phyloP scores from a whole-genome alignment of 306 rosid species.

The Corylus heterophylla region DNA sequence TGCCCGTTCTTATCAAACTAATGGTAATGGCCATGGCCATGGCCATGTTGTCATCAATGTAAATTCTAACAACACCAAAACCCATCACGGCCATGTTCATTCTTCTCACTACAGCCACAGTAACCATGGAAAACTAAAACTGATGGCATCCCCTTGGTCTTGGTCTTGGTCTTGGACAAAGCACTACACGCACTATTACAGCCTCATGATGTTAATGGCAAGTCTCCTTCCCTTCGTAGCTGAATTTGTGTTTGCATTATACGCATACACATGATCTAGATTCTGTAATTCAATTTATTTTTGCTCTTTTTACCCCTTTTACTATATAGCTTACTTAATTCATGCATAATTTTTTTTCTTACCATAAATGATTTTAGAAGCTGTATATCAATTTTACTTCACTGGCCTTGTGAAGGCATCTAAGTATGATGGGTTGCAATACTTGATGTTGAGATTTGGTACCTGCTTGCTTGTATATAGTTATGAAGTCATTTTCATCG shows the following conservation, averaged over 20 bases:
- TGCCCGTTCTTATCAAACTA: conserved; percentile 46
- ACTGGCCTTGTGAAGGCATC: background rate
- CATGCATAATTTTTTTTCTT: background rate
- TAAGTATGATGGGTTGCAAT: background rate
- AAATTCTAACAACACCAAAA: conserved; percentile 43
- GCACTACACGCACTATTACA: conserved; percentile 44
- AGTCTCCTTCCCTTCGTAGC: conserved; percentile 29
- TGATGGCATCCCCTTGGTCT: conserved; percentile 64
- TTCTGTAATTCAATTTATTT: conserved; percentile 49
- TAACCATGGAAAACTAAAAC: conserved; percentile 60
- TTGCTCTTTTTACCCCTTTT: conserved; percentile 30
- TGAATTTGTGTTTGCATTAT: conserved; percentile 36
- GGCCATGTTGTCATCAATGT: conserved; percentile 57
- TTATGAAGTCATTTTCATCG: too few relatives aligned
- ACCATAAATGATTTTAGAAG: background rate
- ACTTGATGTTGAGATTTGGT: too few relatives aligned
- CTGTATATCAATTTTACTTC: background rate
- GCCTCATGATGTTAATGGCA: conserved; percentile 39
- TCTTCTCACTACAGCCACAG: conserved; percentile 77
- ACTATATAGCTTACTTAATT: conserved; percentile 11
- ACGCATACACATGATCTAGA: conserved; percentile 14
- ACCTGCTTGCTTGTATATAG: too few relatives aligned
- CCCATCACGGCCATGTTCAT: conserved; percentile 71
- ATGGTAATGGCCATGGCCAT: conserved; percentile 34
- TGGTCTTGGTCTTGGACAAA: conserved; percentile 80